Conservation (phyloP, 345 rosid genomes). For the Populus nigra region DNA sequence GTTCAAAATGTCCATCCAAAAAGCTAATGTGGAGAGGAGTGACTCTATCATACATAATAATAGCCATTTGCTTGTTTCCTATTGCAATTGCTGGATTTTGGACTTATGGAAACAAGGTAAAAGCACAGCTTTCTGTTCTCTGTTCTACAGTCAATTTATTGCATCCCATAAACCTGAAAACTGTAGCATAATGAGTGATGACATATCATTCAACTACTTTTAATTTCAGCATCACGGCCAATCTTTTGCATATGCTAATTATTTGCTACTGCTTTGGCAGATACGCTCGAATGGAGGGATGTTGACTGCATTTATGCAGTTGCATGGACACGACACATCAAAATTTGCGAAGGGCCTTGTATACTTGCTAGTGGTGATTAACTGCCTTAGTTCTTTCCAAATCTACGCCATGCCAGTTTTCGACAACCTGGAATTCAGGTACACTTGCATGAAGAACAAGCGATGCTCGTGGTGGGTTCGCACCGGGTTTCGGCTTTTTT, state of each 20-base stretch:
- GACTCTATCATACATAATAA: constrained; percentile 32
- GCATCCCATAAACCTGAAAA: no score
- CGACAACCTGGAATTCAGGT: constrained; percentile 45
- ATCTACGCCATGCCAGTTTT: constrained; percentile 56
- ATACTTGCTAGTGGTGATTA: constrained; percentile 27
- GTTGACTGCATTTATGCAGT: constrained; percentile 22
- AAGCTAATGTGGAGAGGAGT: constrained; percentile 55
- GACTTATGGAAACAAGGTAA: constrained; percentile 55
- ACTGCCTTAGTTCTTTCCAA: constrained; percentile 44
- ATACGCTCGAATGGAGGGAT: constrained; percentile 34
- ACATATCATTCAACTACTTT: no score
- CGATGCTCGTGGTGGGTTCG: constrained; percentile 35
- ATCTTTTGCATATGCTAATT: background rate
- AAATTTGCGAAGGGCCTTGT: constrained; percentile 19
- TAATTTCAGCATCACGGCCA: no score
- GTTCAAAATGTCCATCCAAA: constrained; percentile 18
- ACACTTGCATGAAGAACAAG: constrained; percentile 16
- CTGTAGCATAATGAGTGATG: no score
- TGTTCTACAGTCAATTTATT: no score
- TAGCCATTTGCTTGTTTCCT: constrained; percentile 35
- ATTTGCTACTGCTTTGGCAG: constrained; percentile 11
- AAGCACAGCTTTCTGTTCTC: no score
- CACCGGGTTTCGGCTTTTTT: constrained; percentile 23
- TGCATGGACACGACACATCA: constrained; percentile 27
- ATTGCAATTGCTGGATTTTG: constrained; percentile 48